phyloP scores from a whole-genome alignment of 805 yeast species.

The Wickerhamiella sergipiensis region DNA sequence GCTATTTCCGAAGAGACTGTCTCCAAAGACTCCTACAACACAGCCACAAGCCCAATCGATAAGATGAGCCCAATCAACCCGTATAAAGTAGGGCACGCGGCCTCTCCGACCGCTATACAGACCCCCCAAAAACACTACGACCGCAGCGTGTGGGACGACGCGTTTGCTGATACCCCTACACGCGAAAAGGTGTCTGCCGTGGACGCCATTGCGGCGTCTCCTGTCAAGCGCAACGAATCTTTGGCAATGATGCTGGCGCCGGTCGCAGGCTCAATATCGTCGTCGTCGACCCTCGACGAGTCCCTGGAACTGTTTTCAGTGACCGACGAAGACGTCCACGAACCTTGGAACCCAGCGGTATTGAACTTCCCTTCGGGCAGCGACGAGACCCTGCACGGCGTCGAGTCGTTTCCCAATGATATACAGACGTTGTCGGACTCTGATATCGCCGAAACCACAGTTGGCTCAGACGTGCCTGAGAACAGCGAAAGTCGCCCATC shows the following conservation, averaged over 20 bases:
- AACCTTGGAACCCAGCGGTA: neutral
- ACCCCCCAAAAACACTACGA: neutral
- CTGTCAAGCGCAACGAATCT: slow-evolving; percentile 1
- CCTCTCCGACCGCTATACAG: no score
- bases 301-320: slow-evolving; percentile 2
- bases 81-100: no score
- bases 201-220: neutral
- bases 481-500: no score
- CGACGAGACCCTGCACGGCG: neutral
- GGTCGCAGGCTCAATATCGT: neutral
- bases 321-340: neutral
- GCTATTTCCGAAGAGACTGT: no score
- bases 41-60: no score
- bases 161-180: neutral
- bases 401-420: no score
- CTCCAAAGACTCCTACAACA: no score
- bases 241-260: neutral
- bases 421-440: no score
- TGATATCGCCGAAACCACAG: no score
- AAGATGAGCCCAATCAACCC: neutral
- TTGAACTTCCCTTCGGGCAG: neutral
- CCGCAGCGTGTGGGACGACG: neutral
- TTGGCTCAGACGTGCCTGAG: no score
- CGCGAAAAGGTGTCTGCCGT: neutral
- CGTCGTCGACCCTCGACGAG: neutral